These are phyloP conservation scores for Ilyonectria robusta DNA, from an alignment of 2,329 filamentous ascomycete species.

Conservation along the genomic window DNA sequence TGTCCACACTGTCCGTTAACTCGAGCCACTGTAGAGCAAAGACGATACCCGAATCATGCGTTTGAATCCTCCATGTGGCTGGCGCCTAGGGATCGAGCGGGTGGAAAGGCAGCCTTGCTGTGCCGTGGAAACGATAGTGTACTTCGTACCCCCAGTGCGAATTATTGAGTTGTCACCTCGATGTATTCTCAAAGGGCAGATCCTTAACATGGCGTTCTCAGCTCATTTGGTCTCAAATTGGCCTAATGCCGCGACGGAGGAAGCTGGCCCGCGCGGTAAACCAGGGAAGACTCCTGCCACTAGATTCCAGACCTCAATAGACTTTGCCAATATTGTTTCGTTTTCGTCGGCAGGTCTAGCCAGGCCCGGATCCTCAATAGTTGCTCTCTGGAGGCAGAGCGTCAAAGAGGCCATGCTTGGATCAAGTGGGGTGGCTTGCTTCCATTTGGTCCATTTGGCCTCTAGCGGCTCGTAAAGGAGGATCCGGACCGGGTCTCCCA, in stretches of 20 bases:
- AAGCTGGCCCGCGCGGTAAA: slow-evolving; percentile 2
- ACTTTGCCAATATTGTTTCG: slow-evolving; percentile 40
- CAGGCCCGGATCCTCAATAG: slow-evolving; percentile 34
- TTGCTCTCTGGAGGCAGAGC: slow-evolving; percentile 20
- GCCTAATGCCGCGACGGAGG: slow-evolving; percentile 6
- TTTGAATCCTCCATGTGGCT: not conserved
- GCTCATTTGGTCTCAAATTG: slow-evolving; percentile 10
- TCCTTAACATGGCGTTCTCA: not conserved
- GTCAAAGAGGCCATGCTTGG: slow-evolving; percentile 15
- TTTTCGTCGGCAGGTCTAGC: slow-evolving; percentile 33
- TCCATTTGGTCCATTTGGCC: not conserved
- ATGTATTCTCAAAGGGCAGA: not conserved
- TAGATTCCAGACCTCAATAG: slow-evolving; percentile 39
- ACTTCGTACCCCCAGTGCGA: not conserved
- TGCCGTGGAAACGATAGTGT: not conserved
- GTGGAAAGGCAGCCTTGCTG: not conserved
- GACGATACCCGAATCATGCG: not conserved
- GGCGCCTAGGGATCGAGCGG: not conserved
- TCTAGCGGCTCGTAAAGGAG: not conserved
- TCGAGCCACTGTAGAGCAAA: not conserved
- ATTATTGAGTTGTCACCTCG: not conserved
- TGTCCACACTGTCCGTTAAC: not conserved
- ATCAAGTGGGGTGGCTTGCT: slow-evolving; percentile 10
- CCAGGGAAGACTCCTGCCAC: slow-evolving; percentile 9
- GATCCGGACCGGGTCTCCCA: not conserved